These are phyloP conservation scores for Flaveria trinervia DNA, from an alignment of 129 eudicot genomes.

Conservation along the genomic window DNA sequence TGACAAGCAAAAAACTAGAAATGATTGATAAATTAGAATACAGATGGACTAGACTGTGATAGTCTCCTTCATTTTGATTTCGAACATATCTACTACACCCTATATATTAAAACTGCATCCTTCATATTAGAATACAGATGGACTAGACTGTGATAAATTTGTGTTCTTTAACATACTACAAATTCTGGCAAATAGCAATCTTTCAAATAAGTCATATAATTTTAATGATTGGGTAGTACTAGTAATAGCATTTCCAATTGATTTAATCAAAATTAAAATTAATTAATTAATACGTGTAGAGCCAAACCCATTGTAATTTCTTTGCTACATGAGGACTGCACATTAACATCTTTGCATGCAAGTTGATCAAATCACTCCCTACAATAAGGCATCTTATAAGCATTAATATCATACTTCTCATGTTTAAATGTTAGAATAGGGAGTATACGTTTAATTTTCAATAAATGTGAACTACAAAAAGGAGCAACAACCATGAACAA, in stretches of 20 bases:
- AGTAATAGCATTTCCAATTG: neutral
- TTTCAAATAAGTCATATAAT: neutral
- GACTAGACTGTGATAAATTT: no score
- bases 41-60: neutral
- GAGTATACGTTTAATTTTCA: neutral
- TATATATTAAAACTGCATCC: neutral
- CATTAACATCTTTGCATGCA: conserved; percentile 2
- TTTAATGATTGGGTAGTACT: neutral
- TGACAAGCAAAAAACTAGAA: conserved; percentile 8
- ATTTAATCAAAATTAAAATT: neutral
- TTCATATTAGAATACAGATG: no score
- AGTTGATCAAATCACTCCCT: neutral
- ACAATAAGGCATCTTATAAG: neutral
- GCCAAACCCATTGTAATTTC: neutral
- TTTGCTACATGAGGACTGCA: neutral
- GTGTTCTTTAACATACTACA: neutral
- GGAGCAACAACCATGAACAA: neutral
- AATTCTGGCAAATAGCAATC: neutral
- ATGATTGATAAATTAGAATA: neutral
- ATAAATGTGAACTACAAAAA: neutral
- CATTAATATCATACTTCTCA: conserved; percentile 14
- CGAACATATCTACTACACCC: neutral
- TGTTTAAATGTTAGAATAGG: neutral
- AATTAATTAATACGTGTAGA: neutral
- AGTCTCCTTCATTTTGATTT: conserved; percentile 11